Percentiles rank a stretch among this genome's conserved stretches.
phyloP scores from a whole-genome alignment of 2,329 filamentous ascomycete species.

The Zymoseptoria crescenta region DNA sequence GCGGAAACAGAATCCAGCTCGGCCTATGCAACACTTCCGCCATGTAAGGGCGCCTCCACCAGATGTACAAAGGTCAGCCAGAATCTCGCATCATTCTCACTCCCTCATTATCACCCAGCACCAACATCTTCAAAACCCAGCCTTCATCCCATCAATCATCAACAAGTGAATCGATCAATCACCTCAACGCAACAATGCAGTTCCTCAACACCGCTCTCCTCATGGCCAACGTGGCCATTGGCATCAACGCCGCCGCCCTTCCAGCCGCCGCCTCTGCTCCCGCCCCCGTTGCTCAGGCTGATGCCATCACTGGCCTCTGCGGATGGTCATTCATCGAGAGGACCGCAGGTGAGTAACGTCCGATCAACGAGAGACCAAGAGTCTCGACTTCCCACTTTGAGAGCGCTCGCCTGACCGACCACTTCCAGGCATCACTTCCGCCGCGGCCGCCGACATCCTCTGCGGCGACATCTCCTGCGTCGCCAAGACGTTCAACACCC shows the following conservation, averaged over 20 bases:
- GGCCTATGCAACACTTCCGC: not conserved
- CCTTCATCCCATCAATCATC: not conserved
- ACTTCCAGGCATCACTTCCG: not conserved
- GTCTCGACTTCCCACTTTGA: not conserved
- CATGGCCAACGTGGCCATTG: not conserved
- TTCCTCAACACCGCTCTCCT: not conserved
- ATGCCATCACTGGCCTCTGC: not conserved
- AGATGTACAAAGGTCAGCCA: not conserved
- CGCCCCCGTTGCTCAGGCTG: not conserved
- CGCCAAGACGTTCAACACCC: not conserved
- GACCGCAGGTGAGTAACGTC: not conserved
- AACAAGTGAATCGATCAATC: not conserved
- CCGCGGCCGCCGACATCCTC: not conserved
- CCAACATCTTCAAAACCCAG: not conserved
- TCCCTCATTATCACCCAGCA: not conserved
- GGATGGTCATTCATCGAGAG: not conserved
- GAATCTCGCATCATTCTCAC: not conserved
- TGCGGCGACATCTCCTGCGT: not conserved
- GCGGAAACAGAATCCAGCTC: not conserved
- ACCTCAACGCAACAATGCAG: not conserved
- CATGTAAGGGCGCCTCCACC: not conserved
- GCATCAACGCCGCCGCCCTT: not conserved
- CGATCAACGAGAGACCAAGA: not conserved
- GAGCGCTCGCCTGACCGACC: not conserved
- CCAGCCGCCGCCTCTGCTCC: too few relatives aligned